Percentiles rank a stretch among this genome's conserved stretches.
Evolutionary conservation across 225 moss, liverwort and hornwort species (phyloP).

Genomic region (Sphagnum contortum): DNA sequence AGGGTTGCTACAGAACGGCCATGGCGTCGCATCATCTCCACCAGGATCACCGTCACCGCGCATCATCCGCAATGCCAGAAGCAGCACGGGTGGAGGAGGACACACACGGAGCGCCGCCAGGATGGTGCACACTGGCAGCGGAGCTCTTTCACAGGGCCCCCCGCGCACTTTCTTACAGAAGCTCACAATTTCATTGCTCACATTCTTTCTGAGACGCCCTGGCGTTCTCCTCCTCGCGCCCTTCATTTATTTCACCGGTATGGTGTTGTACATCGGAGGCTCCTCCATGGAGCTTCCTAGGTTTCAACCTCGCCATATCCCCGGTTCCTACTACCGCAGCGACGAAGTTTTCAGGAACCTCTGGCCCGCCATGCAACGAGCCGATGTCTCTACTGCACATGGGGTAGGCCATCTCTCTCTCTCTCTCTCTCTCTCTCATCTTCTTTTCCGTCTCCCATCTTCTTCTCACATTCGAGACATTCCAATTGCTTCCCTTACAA

Average conservation of each 20-base stretch:
- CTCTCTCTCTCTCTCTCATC: too few species aligned
- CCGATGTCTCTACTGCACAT: conserved; percentile 27
- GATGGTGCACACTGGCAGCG: conserved; percentile 14
- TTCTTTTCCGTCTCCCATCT: too few species aligned
- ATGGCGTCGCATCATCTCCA: conserved; percentile 19
- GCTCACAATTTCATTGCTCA: conserved; percentile 20
- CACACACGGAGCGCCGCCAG: conserved; percentile 13
- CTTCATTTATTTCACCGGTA: conserved; percentile 32
- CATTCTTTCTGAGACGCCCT: conserved; percentile 29
- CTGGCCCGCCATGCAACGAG: conserved; percentile 80
- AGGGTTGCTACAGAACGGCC: conserved; percentile 27
- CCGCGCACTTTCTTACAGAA: conserved; percentile 13
- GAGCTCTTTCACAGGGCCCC: conserved; percentile 14
- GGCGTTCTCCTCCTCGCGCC: conserved; percentile 32
- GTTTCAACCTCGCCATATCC: conserved; percentile 13
- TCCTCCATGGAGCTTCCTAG: conserved; percentile 29
- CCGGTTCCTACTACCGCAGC: conserved; percentile 76
- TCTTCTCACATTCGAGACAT: too few species aligned
- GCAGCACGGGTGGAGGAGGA: conserved; percentile 11
- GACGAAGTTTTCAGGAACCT: conserved; percentile 66
- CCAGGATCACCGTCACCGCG: conserved; percentile 39
- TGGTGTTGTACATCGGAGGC: conserved; percentile 37
- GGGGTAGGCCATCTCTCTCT: conserved; percentile 30
- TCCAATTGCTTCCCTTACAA: too few species aligned
- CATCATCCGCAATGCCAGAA: conserved; percentile 25